Percentiles rank a stretch among this genome's conserved stretches.
phyloP scores from a whole-genome alignment of 495 filamentous ascomycete species.

The Xylaria longipes region DNA sequence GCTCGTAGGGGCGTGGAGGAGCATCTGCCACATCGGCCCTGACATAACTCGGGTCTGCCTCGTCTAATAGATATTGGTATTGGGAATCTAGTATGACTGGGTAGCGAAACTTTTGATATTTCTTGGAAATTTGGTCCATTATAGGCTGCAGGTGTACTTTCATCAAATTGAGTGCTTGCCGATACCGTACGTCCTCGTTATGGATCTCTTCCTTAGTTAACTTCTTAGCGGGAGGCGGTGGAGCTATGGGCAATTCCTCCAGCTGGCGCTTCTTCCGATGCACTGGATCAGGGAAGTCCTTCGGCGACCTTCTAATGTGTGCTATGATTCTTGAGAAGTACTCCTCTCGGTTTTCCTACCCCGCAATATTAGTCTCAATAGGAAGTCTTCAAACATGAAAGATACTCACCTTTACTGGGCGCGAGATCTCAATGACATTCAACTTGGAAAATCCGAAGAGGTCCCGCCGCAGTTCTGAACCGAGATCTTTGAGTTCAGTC shows the following conservation, averaged over 20 bases:
- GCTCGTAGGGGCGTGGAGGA: conserved; percentile 74
- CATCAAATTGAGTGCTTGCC: conserved; percentile 77
- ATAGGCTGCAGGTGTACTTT: conserved; percentile 89
- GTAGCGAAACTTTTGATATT: conserved; percentile 81
- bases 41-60: conserved; percentile 80
- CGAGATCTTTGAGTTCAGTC: conserved; percentile 58
- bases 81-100: conserved; percentile 74
- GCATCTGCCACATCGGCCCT: conserved; percentile 74
- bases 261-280: conserved; percentile 86
- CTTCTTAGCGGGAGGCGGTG: conserved; percentile 66
- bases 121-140: conserved; percentile 91
- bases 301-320: conserved; percentile 76
- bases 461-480: conserved; percentile 66
- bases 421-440: conserved; percentile 71
- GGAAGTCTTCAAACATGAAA: not conserved
- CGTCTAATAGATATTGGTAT: conserved; percentile 81
- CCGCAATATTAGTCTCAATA: conserved; percentile 41
- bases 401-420: conserved; percentile 64
- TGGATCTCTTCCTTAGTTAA: conserved; percentile 79
- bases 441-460: conserved; percentile 84
- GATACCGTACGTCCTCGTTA: conserved; percentile 79
- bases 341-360: conserved; percentile 66
- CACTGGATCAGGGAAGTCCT: conserved; percentile 83
- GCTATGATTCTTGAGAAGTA: conserved; percentile 77
- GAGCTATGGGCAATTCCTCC: conserved; percentile 75